These are phyloP conservation scores for Triticum urartu DNA, from an alignment of 176 grass and related monocot genomes.

Conservation along the genomic window DNA sequence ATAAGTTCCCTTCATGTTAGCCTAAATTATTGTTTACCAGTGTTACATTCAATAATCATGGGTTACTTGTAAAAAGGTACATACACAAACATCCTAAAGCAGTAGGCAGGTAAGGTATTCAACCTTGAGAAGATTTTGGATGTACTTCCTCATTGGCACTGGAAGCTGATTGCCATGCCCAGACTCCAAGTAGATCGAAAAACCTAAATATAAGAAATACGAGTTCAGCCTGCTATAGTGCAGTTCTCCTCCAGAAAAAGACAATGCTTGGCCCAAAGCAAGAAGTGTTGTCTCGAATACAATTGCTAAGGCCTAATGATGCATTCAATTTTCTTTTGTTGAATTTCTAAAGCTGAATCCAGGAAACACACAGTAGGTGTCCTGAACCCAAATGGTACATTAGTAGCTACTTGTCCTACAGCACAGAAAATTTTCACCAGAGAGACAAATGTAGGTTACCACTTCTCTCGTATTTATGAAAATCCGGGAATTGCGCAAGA, in stretches of 20 bases:
- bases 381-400: background rate
- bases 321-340: background rate
- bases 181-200: constrained; percentile 72
- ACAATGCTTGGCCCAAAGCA: background rate
- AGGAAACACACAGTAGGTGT: background rate
- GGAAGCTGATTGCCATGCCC: constrained; percentile 55
- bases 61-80: background rate
- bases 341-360: background rate
- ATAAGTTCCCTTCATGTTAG: constrained; percentile 72
- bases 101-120: background rate
- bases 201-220: constrained; percentile 40
- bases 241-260: background rate
- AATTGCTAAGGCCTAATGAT: background rate
- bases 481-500: constrained; percentile 54
- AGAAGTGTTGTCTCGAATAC: background rate
- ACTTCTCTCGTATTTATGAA: constrained; percentile 60
- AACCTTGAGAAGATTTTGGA: constrained; percentile 91
- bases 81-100: background rate
- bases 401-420: background rate
- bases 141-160: constrained; percentile 48
- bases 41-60: constrained; percentile 21
- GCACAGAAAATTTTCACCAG: background rate
- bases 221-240: background rate
- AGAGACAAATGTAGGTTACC: constrained; percentile 43
- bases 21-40: constrained; percentile 34